Conservation (phyloP, 169 alveolate genomes). For the Plasmodium vivax region DNA sequence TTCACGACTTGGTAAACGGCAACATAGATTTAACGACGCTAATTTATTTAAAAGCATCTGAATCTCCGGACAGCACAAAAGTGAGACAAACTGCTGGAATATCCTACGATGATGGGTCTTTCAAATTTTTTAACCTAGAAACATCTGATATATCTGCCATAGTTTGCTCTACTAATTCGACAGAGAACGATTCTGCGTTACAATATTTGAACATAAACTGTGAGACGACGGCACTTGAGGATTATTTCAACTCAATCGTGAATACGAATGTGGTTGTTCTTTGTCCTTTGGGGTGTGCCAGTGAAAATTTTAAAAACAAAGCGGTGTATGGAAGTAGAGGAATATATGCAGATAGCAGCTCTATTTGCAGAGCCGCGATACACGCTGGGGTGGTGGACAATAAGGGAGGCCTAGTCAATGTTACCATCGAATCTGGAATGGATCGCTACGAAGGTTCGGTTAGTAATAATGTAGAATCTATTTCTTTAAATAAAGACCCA, state of each 20-base stretch:
- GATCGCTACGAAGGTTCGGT: constrained; percentile 88
- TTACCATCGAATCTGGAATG: constrained; percentile 88
- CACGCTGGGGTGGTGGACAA: constrained; percentile 88
- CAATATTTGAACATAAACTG: constrained; percentile 76
- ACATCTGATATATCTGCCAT: constrained; percentile 89
- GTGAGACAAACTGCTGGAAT: constrained; percentile 87
- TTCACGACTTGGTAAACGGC: constrained; percentile 86
- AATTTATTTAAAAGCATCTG: constrained; percentile 76
- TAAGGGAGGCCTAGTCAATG: constrained; percentile 88
- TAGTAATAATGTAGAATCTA: constrained; percentile 88
- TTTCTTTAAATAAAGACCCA: constrained; percentile 82
- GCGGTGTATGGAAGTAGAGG: constrained; percentile 89
- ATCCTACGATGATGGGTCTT: constrained; percentile 84
- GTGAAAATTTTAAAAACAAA: constrained; percentile 50
- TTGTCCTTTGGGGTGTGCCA: constrained; percentile 88
- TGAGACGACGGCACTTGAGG: constrained; percentile 71
- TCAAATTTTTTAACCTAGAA: constrained; percentile 87
- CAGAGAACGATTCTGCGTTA: constrained; percentile 81
- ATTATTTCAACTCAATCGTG: constrained; percentile 67
- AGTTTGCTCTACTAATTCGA: constrained; percentile 89
- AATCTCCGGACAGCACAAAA: constrained; percentile 70
- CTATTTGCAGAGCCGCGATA: constrained; percentile 92
- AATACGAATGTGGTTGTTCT: constrained; percentile 89
- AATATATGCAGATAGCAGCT: constrained; percentile 88
- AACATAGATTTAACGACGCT: constrained; percentile 77